Percentiles rank a stretch among this genome's conserved stretches.
Conservation (phyloP, 257 asterid species). For the Nicotiana paniculata region DNA sequence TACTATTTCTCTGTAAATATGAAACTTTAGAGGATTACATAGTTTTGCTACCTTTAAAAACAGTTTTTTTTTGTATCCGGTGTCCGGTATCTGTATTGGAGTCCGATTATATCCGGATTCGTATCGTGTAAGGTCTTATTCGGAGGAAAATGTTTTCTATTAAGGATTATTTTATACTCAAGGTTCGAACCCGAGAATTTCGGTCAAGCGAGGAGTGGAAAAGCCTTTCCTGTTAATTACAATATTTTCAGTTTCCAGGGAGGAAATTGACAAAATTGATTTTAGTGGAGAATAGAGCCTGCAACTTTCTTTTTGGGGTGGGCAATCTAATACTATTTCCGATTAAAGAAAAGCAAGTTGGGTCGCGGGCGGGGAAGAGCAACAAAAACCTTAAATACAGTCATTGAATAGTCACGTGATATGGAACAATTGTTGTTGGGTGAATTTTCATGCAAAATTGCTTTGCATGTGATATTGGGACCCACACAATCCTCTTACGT, state of each 20-base stretch:
- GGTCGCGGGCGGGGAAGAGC: neutral
- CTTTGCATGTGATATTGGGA: conserved; percentile 53
- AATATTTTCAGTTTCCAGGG: neutral
- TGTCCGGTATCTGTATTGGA: no score
- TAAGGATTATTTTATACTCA: no score
- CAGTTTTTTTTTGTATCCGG: no score
- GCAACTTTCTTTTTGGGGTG: neutral
- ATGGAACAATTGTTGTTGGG: conserved; percentile 42
- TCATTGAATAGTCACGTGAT: conserved; percentile 67
- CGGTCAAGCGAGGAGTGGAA: no score
- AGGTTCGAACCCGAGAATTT: no score
- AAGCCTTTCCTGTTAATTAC: no score
- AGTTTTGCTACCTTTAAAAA: no score
- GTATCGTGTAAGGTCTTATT: no score
- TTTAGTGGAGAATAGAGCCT: neutral
- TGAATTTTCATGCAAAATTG: conserved; percentile 38
- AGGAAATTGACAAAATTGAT: neutral
- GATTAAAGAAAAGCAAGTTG: neutral
- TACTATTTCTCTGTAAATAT: no score
- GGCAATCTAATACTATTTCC: neutral
- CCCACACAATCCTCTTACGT: conserved; percentile 7
- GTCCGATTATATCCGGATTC: no score
- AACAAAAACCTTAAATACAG: conserved; percentile 25
- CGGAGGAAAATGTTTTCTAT: no score
- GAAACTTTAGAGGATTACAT: no score